Evolutionary conservation across 169 alveolate species (phyloP), one percentile per base, ranked within the genome.

Genomic region (Cryptosporidium canis): DNA sequence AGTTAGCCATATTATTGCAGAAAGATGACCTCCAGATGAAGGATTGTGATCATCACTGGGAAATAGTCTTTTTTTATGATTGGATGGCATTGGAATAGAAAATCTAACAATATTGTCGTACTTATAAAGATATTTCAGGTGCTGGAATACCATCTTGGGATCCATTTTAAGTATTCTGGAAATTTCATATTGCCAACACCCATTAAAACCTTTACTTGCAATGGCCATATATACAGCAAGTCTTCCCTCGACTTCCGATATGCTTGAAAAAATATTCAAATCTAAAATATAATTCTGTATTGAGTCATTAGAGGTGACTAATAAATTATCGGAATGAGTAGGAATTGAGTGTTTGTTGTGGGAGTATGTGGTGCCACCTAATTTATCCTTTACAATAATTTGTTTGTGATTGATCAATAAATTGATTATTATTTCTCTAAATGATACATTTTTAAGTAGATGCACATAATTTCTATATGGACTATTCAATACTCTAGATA

Each of bases 121-220:
- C 33, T 61, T 77, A 21, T 77, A 77, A 5, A 77, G 27, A 56
- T 65, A 77, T 41, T 77, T 77, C 29, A 77, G 33, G 33, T 77
- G 87, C 44, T 77, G 87, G 35, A 77, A 77, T 16, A 77, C 87
- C 87, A 77, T 55, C 24, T 77, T 77, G 31, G 87, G 87, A 37
- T 77, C 87, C 87, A 77, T 77, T 35, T 61, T 61, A n/a, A 77
- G 72, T 27, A 58, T 58, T 41, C 37, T 77, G 7, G 87, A 77
- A 21, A 77, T 77, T 77, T 77, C 87, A 39, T 55, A 77, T 37
- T 77, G 87, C 87, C 87, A 77, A 41, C 87, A 77, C n/a, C 87
- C 87, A 39, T 58, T 63, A 56, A 77, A 77, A 6, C 87, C 72
- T 21, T 61, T 77, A n/a, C 72, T 63, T 9, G 77, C 70, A 31